phyloP scores from a whole-genome alignment of 164 flowering plant species.

The Magnolia kwangsiensis region DNA sequence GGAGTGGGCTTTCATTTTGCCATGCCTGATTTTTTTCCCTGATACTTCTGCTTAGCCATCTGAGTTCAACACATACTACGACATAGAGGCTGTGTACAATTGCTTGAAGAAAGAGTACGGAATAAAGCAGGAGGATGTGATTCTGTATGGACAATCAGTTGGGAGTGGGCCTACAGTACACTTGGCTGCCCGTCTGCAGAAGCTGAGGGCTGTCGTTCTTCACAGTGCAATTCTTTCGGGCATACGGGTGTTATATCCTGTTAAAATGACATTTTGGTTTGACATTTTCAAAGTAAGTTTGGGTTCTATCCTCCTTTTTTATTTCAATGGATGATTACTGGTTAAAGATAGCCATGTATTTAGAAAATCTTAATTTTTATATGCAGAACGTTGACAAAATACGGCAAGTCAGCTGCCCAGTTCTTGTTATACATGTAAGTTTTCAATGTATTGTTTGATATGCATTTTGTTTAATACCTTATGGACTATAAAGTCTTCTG shows the following conservation, averaged over 20 bases:
- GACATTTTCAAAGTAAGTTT: constrained; percentile 83
- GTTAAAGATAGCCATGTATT: constrained; percentile 7
- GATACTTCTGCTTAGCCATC: constrained; percentile 49
- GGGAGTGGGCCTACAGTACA: constrained; percentile 96
- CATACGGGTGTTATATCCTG: constrained; percentile 80
- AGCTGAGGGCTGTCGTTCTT: constrained; percentile 74
- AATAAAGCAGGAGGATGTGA: constrained; percentile 75
- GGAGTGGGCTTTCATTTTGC: neutral
- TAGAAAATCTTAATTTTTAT: constrained; percentile 5
- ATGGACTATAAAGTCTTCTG: neutral
- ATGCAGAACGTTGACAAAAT: constrained; percentile 95
- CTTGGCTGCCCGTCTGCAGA: constrained; percentile 62
- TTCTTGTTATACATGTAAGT: constrained; percentile 97
- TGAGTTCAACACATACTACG: constrained; percentile 85
- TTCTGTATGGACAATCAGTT: constrained; percentile 90
- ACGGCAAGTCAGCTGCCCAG: constrained; percentile 67
- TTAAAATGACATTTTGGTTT: constrained; percentile 92
- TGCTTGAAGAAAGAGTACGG: constrained; percentile 78
- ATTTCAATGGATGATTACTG: neutral
- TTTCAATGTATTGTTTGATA: neutral
- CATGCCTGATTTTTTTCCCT: neutral
- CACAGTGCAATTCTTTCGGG: constrained; percentile 96
- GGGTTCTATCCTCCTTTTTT: neutral
- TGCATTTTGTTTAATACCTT: neutral
- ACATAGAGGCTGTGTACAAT: constrained; percentile 86